Evolutionary conservation across 148 eudicot species (phyloP), one percentile per base, ranked within the genome.

Genomic region (Pouteria glomerata): DNA sequence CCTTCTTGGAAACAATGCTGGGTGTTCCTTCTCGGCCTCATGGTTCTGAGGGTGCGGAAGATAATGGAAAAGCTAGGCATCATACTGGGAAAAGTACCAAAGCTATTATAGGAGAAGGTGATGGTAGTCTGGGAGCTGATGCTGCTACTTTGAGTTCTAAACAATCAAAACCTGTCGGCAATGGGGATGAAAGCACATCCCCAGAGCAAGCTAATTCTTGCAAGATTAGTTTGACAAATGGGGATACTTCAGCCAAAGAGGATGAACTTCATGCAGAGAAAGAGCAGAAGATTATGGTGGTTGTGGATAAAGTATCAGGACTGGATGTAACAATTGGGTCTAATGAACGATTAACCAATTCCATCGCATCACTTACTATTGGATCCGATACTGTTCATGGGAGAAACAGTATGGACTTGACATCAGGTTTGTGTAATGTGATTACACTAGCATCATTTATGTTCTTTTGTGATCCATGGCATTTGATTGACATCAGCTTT

Each of bases 1-100:
- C 85, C 30, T 95, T 95, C 63, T 73, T 95, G 84, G 97, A 91
- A 84, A 96, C 90, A 30, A 78, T 95, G 84, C 75, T 95, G 73
- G 91, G 87, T 57, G 80, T 88, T 55, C 73, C 82, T 42, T 81
- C 75, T 72, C 82, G 84, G 30, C 74, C 78, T 42, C 84, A 29
- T 64, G 66, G 72, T 72, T 57, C 77, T 29, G 83, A 83, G 29
- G 68, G 59, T 80, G 58, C 69, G 63, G 93, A 87, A 61, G 87
- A 85, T 73, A 83, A 68, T 63, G 76, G 66, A 51, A 75, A 72
- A 58, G 77, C 81, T 76, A 82, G 77, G 61, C 67, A 63, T 59
- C 76, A 51, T 44, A 29, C 74, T 51, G 55, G 47, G 53, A 82
- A 76, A 75, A 78, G 68, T 53, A 76, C 77, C 56, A 72, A 67